Evolutionary conservation across 306 rosid genomes (phyloP).

Genomic region (Malus sylvestris): DNA sequence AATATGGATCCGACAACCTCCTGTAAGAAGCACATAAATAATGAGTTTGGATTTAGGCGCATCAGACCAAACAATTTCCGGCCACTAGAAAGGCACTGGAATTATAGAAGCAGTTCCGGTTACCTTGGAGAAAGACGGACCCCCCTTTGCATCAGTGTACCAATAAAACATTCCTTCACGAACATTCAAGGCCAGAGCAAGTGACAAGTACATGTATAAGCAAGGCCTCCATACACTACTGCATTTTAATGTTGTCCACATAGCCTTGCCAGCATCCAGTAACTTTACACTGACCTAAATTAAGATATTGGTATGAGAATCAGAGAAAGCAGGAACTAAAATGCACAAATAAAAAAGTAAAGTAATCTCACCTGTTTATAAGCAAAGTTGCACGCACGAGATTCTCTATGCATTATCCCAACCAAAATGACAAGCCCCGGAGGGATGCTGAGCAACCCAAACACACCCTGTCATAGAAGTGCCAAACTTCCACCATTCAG

Average conservation of each 20-base stretch:
- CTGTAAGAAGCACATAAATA: slow-evolving; percentile 34
- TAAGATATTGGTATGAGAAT: slow-evolving; percentile 1
- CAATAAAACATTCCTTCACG: slow-evolving; percentile 93
- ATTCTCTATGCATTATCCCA: slow-evolving; percentile 71
- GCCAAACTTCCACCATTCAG: not conserved
- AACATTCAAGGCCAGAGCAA: slow-evolving; percentile 76
- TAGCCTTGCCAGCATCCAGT: slow-evolving; percentile 53
- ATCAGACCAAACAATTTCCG: not conserved
- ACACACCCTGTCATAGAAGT: slow-evolving; percentile 58
- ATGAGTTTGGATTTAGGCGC: not conserved
- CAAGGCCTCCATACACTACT: slow-evolving; percentile 82
- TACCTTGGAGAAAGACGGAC: slow-evolving; percentile 83
- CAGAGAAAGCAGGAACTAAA: not conserved
- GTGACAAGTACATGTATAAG: slow-evolving; percentile 72
- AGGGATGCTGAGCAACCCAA: slow-evolving; percentile 76
- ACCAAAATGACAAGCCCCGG: slow-evolving; percentile 57
- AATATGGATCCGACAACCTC: slow-evolving; percentile 75
- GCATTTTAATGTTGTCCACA: slow-evolving; percentile 79
- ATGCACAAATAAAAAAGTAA: not conserved
- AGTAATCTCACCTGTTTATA: slow-evolving; percentile 58
- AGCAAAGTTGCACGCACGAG: slow-evolving; percentile 38
- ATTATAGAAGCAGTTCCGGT: slow-evolving; percentile 1
- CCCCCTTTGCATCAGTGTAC: slow-evolving; percentile 78
- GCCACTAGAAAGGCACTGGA: not conserved
- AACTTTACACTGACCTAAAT: slow-evolving; percentile 62